phyloP scores from a whole-genome alignment of 169 alveolate species.

The Plasmodium inui region DNA sequence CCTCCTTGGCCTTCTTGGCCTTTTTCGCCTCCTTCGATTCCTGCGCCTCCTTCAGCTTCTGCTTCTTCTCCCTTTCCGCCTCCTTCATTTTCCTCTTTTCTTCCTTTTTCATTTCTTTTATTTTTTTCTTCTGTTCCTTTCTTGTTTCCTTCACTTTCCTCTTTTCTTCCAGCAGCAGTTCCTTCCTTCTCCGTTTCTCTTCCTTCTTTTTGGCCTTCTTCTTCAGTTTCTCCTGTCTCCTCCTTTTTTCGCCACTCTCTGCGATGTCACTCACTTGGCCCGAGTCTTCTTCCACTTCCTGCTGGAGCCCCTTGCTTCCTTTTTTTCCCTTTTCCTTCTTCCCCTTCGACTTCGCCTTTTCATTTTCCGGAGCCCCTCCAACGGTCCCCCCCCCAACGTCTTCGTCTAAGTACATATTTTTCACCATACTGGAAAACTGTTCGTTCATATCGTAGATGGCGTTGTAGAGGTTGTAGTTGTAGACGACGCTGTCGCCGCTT shows the following conservation, averaged over 20 bases:
- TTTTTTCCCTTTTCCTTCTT: neutral
- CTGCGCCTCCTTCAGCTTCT: neutral
- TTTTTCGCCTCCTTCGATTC: neutral
- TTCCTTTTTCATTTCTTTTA: neutral
- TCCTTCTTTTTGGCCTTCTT: constrained; percentile 1
- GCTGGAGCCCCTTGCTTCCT: neutral
- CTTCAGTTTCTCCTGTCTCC: neutral
- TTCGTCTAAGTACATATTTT: constrained; percentile 22
- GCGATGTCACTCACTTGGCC: neutral
- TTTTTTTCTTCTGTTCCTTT: neutral
- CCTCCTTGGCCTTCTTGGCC: neutral
- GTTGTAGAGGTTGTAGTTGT: constrained; percentile 41
- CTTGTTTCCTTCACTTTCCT: neutral
- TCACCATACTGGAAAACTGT: constrained; percentile 59
- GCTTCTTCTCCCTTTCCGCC: neutral
- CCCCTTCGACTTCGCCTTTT: neutral
- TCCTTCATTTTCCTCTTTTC: constrained; percentile 18
- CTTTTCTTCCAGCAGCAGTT: neutral
- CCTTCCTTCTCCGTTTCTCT: neutral
- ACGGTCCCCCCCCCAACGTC: neutral
- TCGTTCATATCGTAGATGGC: constrained; percentile 43
- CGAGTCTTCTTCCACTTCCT: neutral
- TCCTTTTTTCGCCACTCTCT: neutral
- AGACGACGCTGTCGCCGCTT: constrained; percentile 66
- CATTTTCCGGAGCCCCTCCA: neutral